A percentile compares a stretch with the other conserved stretches of the same genome.
Conservation (phyloP, 2,329 filamentous ascomycete species). For the Sporothrix curviconia region DNA sequence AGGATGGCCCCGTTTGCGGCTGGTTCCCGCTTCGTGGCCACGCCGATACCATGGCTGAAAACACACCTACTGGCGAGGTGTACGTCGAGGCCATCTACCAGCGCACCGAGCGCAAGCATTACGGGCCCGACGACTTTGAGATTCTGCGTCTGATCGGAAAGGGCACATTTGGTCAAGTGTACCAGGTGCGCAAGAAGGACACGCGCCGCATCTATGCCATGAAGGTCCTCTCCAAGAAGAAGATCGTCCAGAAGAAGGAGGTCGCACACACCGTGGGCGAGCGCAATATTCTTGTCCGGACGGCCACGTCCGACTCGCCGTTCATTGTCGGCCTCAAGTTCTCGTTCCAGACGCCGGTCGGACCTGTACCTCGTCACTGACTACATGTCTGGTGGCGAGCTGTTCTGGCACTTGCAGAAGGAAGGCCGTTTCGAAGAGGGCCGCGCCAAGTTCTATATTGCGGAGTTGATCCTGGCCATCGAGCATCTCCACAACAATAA, state of each 20-base stretch:
- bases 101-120: constrained; percentile 79
- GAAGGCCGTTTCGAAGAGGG: constrained; percentile 93
- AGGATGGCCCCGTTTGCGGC: constrained; percentile 64
- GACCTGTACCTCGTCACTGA: constrained; percentile 98
- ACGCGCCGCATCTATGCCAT: constrained; percentile 95
- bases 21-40: constrained; percentile 82
- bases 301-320: constrained; percentile 88
- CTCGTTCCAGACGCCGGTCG: constrained; percentile 93
- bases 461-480: constrained; percentile 89
- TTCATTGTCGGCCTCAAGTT: constrained; percentile 99
- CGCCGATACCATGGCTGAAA: constrained; percentile 62
- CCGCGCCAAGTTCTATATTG: constrained; percentile 97
- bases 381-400: constrained; percentile 97
- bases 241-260: constrained; percentile 99
- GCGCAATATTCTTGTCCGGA: constrained; percentile 92
- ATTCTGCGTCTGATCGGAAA: constrained; percentile 96
- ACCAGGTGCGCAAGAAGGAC: constrained; percentile 96
- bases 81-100: constrained; percentile 82
- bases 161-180: constrained; percentile 96
- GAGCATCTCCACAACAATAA: constrained; percentile 95
- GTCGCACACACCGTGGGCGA: constrained; percentile 96
- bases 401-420: constrained; percentile 98
- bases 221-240: constrained; percentile 99
- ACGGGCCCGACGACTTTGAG: constrained; percentile 91
- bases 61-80: constrained; percentile 78